phyloP scores from a whole-genome alignment of 2,329 filamentous ascomycete species.

The Talaromyces piceae region DNA sequence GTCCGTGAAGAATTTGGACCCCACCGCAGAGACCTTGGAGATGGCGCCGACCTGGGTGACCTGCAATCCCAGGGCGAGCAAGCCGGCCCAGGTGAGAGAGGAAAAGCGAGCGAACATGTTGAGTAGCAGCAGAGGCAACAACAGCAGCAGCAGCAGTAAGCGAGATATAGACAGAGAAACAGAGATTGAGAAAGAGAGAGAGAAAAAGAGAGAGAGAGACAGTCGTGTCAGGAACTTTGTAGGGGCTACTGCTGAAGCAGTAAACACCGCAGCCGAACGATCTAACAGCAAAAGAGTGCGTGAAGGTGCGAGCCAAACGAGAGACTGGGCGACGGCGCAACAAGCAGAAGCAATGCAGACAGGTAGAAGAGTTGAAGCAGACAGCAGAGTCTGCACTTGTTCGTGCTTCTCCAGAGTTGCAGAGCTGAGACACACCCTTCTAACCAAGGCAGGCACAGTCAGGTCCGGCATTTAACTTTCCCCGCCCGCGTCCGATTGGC shows the following conservation, averaged over 20 bases:
- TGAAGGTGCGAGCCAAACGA: background rate
- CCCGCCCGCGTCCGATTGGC: background rate
- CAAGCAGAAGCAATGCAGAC: background rate
- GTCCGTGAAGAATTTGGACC: conserved; percentile 72
- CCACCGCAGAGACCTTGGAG: conserved; percentile 53
- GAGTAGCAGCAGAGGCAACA: too few relatives aligned
- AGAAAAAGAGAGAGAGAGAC: background rate
- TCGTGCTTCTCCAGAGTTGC: too few relatives aligned
- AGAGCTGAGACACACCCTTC: background rate
- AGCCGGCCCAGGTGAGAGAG: conserved; percentile 11
- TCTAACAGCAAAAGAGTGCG: too few relatives aligned
- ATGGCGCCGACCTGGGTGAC: conserved; percentile 34
- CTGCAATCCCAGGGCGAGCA: conserved; percentile 23
- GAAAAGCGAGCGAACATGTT: conserved; percentile 10
- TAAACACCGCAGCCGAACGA: background rate
- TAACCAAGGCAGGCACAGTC: background rate
- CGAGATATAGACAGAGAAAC: too few relatives aligned
- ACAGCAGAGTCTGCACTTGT: too few relatives aligned
- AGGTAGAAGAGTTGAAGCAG: background rate
- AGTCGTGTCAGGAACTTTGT: background rate
- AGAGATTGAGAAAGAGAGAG: too few relatives aligned
- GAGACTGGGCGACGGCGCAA: background rate
- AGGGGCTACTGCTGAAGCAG: background rate
- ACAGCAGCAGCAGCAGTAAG: too few relatives aligned
- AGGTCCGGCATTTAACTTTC: background rate